phyloP scores from a whole-genome alignment of 371 early-diverging fungal species.

The Mortierella sp. region DNA sequence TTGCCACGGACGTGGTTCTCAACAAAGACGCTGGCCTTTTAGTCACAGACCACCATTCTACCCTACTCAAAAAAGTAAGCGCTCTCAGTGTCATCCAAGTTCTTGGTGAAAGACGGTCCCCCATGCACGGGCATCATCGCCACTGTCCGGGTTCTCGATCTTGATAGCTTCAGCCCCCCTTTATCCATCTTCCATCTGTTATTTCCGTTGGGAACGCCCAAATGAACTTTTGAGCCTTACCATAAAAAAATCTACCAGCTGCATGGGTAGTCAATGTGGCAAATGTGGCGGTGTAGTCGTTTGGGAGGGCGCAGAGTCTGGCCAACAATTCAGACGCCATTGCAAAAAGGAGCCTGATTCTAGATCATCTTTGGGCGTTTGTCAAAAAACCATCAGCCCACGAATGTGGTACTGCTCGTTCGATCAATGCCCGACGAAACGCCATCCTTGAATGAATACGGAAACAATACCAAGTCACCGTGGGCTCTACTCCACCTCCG shows the following conservation, averaged over 20 bases:
- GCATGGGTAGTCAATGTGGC: no score
- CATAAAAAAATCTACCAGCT: constrained; percentile 90
- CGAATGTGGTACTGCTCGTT: no score
- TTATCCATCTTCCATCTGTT: no score
- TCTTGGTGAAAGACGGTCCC: constrained; percentile 78
- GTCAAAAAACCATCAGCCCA: no score
- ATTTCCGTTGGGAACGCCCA: no score
- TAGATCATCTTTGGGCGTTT: not conserved
- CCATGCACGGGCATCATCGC: constrained; percentile 91
- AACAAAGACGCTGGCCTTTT: constrained; percentile 80
- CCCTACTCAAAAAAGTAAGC: constrained; percentile 88
- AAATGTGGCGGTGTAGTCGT: no score
- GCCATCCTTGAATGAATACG: no score
- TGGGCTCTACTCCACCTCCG: no score
- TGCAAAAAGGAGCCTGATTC: constrained; percentile 68
- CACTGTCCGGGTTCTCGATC: constrained; percentile 81
- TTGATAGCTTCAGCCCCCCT: constrained; percentile 94
- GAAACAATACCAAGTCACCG: no score
- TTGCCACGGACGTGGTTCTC: constrained; percentile 95
- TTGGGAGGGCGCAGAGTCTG: constrained; percentile 65
- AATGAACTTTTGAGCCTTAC: constrained; percentile 50
- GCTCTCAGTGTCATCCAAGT: constrained; percentile 67
- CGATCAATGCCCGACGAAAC: no score
- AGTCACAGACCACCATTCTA: constrained; percentile 66
- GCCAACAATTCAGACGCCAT: constrained; percentile 85